Evolutionary conservation across 768 basidiomycete genomes (phyloP), one percentile per base, ranked within the genome.

Genomic region (Lenzites betulinus): DNA sequence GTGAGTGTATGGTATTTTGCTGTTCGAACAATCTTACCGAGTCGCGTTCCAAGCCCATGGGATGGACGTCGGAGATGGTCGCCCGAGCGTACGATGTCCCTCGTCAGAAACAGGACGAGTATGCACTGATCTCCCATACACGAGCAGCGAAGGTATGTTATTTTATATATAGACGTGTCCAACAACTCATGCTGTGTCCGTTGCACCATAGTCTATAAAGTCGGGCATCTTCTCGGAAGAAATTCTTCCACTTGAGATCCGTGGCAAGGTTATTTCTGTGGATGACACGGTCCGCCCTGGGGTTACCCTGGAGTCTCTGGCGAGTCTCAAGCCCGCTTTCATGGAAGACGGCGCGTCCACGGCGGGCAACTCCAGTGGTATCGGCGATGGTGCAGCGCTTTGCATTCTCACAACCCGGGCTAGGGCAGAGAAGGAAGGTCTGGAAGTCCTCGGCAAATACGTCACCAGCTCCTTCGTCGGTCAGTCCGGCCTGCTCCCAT

Each of bases 1-100:
- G 89, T 86, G 46, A 47, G 75, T 63, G 3, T 18, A 9, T 42
- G 4, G 30, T 11, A n/a, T 23, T 8, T n/a, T 16, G 6, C 6
- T 8, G n/a, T 22, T 22, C 23, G 11, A 33, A 15, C 43, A 33
- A 7, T 35, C 16, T 36, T 35, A 51, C 36, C 13, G 12, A 26
- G 35, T 28, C 8, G 62, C 49, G 64, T 15, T n/a, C 59, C 36
- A 39, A 93, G 89, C 89, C 92, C 12, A 95, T 95, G 94, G 94
- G 94, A 51, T 99, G 93, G 93, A 95, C 93, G 1, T 91, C 91
- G 5, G 93, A 95, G 73, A 87, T 91, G 86, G 91, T 94, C 22
- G 91, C 93, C n/a, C 73, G 87, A 67, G 77, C 82, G 8, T 95
- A 86, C 76, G 81, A 85, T n/a, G 74, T 95, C 59, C 79, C 92